These are phyloP conservation scores for Penicillium sp. DNA, from an alignment of 2,329 filamentous ascomycete species.

Conservation along the genomic window DNA sequence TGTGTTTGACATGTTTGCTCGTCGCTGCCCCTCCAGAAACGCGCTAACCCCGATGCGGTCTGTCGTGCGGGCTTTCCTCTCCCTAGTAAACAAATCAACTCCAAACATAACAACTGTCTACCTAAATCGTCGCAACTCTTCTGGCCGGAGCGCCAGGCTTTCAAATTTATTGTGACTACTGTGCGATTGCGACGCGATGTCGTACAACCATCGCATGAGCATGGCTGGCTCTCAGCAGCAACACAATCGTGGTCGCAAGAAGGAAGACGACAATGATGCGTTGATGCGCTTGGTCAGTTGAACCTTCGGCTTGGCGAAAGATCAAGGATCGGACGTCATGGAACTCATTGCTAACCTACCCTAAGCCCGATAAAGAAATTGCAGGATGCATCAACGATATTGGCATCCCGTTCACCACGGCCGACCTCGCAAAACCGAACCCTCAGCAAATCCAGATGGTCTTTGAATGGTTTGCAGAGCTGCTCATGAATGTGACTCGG, in stretches of 20 bases:
- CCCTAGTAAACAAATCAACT: constrained; percentile 38
- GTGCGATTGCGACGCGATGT: constrained; percentile 36
- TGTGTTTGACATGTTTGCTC: constrained; percentile 41
- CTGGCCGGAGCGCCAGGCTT: constrained; percentile 3
- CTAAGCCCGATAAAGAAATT: constrained; percentile 71
- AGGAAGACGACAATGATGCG: constrained; percentile 58
- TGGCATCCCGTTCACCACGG: constrained; percentile 80
- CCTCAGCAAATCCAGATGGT: constrained; percentile 94
- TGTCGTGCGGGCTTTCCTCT: constrained; percentile 22
- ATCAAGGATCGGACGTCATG: not conserved
- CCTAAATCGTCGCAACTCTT: constrained; percentile 4
- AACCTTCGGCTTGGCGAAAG: not conserved
- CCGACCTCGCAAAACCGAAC: constrained; percentile 91
- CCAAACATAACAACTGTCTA: constrained; percentile 26
- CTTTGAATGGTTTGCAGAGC: constrained; percentile 95
- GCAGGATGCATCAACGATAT: constrained; percentile 97
- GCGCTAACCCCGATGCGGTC: constrained; percentile 32
- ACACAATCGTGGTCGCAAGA: constrained; percentile 51
- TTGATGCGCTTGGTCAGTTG: constrained; percentile 56
- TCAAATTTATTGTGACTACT: constrained; percentile 4
- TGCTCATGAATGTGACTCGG: constrained; percentile 89
- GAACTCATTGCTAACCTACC: constrained; percentile 12
- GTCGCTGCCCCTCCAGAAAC: constrained; percentile 28
- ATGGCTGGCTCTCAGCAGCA: constrained; percentile 47
- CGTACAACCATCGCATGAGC: constrained; percentile 54